Evolutionary conservation across 306 rosid species (phyloP), one percentile per base, ranked within the genome.

Genomic region (Trifolium fragiferum): DNA sequence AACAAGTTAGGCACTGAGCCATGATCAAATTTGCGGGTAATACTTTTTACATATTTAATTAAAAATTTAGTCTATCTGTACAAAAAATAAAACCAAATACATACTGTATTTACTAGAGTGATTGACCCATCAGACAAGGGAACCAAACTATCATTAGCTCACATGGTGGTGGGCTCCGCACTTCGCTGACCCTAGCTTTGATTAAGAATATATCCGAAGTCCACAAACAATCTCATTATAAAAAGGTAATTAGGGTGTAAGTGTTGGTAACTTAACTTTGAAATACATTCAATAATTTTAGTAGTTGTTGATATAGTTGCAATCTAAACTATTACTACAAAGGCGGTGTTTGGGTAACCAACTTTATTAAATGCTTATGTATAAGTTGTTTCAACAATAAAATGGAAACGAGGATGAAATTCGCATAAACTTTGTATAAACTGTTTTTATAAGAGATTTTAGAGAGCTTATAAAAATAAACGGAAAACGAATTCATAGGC

Each of bases 251-350:
- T 38, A 5, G 10, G 57, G 38, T 57, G 57, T n/a, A n/a, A 11
- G 23, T 76, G 61, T 77, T 72, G 63, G 15, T 59, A 20, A 23
- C n/a, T 25, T 66, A 43, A 15, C 72, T 72, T 30, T 44, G 44
- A 65, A 33, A 55, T 51, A 12, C 61, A 77, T 84, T 73, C 80
- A 76, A 19, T 44, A 59, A 66, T 21, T 47, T 57, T 61, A 43
- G 32, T 21, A 57, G 66, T 9, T 66, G 41, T 76, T 25, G 47
- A 51, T 54, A 10, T 40, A 20, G 60, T 66, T 63, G 46, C 33
- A 27, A 44, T 59, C 70, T 80, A 35, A 73, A 23, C 15, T 67
- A 13, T 72, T 60, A 70, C 21, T 40, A 21, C 16, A 16, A 18
- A 43, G 44, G 43, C 3, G 46, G 19, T 33, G 23, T 62, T 33